Base-by-base conservation (phyloP, 2,329 filamentous ascomycete genomes). In the Microascus cirrosus region DNA sequence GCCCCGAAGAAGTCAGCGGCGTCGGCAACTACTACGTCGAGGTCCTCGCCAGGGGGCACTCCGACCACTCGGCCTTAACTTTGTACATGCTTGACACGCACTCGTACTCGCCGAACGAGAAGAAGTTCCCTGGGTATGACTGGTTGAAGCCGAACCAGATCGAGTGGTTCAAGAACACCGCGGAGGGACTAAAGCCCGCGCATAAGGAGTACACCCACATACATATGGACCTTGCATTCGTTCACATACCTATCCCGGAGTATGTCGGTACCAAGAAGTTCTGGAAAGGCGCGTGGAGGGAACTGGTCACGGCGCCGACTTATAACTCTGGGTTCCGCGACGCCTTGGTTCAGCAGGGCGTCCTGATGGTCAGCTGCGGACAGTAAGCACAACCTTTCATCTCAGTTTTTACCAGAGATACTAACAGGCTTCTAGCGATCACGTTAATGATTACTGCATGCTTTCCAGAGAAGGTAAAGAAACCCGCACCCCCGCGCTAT, bases 111-210 rank as follows among this genome's bases (percentile, higher is more conserved):
- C 92, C 92, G 0, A 89, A 99, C 67, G 90, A 96, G 72, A 83
- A 85, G 58, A 84, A 89, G 60, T 96, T 85, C 69, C 83, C 84
- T n/a, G 94, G 94, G 54, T 99, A 99, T 69, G 93, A 97, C 72
- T 99, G 94, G 94, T 76, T 99, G 67, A 97, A 97, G 74, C 86
- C 86, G 52, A 91, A 83, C 64, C 94, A 99, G 71, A 96, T 96
- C 60, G 84, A 89, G 58, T 99, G 94, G 94, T 99, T 99, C 76
- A 86, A 84, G 63, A 80, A 83, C 62, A 95, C 89, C 1, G 85
- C 89, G 0, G 77, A 86, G 59, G 74, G 83, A 13, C 74, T 96
- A 53, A 90, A 90, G 72, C 84, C 85, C 65, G 83, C 83, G 60
- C 92, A 96, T 69, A 81, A 82, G 61, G 85, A 90, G 65, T 99